Conservation (phyloP, 306 rosid genomes). For the Sicyos edulis region DNA sequence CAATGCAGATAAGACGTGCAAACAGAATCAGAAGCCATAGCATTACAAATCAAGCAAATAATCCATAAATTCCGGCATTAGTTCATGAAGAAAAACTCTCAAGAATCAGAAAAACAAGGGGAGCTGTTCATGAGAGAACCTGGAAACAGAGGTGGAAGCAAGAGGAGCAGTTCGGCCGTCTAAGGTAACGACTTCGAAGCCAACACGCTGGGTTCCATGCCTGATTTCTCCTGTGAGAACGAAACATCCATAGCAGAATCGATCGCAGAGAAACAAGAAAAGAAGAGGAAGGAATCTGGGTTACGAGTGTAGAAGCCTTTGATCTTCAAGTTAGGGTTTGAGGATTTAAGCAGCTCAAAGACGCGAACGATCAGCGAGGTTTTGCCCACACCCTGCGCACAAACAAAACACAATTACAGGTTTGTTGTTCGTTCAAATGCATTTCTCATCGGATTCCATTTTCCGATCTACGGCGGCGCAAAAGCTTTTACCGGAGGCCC, state of each 20-base stretch:
- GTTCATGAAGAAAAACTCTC: background rate
- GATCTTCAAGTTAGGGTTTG: slow-evolving; percentile 52
- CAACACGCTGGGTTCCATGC: slow-evolving; percentile 49
- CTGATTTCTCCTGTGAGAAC: slow-evolving; percentile 59
- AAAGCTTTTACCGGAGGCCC: slow-evolving; percentile 53
- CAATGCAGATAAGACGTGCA: background rate
- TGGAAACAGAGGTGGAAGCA: slow-evolving; percentile 50
- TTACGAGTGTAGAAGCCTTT: slow-evolving; percentile 77
- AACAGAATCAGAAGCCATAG: background rate
- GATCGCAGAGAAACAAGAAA: background rate
- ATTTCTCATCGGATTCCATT: background rate
- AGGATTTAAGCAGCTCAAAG: slow-evolving; percentile 48
- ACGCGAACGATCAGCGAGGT: slow-evolving; percentile 55
- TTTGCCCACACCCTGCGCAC: slow-evolving; percentile 69
- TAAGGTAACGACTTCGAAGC: slow-evolving; percentile 71
- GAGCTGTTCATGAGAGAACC: slow-evolving; percentile 27
- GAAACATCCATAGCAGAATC: background rate
- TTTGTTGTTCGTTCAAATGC: background rate
- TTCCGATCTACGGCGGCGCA: background rate
- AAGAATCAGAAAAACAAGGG: too few relatives aligned
- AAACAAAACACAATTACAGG: background rate
- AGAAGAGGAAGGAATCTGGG: slow-evolving; percentile 5
- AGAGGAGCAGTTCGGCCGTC: slow-evolving; percentile 67
- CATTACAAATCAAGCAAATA: slow-evolving; percentile 2
- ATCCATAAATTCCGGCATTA: background rate